Conservation (phyloP, 495 filamentous ascomycete genomes). For the Penicillium waksmanii region DNA sequence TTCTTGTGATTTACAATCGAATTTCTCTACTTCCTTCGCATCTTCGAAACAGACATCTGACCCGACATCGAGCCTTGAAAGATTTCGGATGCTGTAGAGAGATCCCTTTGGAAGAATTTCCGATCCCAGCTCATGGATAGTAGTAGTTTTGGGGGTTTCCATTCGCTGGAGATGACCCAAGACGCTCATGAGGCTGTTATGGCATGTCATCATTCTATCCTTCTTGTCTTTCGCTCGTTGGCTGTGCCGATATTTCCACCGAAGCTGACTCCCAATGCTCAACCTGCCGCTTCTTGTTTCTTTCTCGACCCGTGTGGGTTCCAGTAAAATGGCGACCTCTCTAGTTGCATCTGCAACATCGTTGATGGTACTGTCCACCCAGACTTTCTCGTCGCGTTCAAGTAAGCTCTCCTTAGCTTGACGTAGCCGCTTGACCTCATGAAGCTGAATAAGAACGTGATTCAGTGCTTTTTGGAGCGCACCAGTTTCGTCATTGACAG, state of each 20-base stretch:
- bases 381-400: conserved; percentile 19
- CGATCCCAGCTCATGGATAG: not conserved
- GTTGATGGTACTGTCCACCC: conserved; percentile 28
- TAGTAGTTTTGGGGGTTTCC: not conserved
- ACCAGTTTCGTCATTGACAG: conserved; percentile 26
- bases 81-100: not conserved
- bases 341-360: conserved; percentile 27
- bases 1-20: conserved; percentile 14
- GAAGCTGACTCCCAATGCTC: conserved; percentile 21
- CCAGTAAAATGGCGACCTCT: conserved; percentile 25
- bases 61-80: not conserved
- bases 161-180: conserved; percentile 27
- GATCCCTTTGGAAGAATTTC: conserved; percentile 1
- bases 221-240: conserved; percentile 28
- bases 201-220: conserved; percentile 24
- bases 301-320: conserved; percentile 23
- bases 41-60: not conserved
- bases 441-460: conserved; percentile 26
- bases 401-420: conserved; percentile 18
- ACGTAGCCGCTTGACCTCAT: conserved; percentile 29
- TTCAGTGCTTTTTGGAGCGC: conserved; percentile 28
- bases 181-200: conserved; percentile 28
- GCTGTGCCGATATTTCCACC: conserved; percentile 32
- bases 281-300: conserved; percentile 20
- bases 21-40: not conserved